Evolutionary conservation across 192 early-diverging fungal species (phyloP), one percentile per base, ranked within the genome.

Genomic region (Anaeromyces robustus): DNA sequence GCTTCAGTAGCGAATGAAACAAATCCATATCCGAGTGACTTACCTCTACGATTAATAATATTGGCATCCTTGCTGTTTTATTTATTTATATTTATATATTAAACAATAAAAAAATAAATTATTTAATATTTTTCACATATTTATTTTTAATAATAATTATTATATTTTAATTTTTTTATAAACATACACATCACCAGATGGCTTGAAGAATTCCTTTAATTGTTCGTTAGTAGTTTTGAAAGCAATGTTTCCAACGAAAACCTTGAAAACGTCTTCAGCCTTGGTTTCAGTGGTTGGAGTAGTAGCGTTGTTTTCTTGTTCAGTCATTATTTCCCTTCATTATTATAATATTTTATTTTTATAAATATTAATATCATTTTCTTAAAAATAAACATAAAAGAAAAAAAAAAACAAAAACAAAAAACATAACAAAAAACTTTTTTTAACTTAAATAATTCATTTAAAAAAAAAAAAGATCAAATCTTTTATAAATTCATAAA

Each of bases 221-320:
- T 92, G 89, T 68, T 88, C 91, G 84, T 96, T 91, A 43, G 89
- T 96, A 80, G 94, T 94, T 84, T 89, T 85, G 89, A 96, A 97
- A 30, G 96, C 86, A 80, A 98, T 88, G 90, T 98, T 98, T 78
- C 97, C 96, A 32, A 96, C 95, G 90, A 97, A 98, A 77, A 96
- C 94, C 91, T 97, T 96, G 88, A 68, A 68, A n/a, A 68, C 52
- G 52, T 26, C 52, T 68, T 68, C 52, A 68, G 26, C 26, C 52
- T 68, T 68, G 19, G 52, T 22, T 87, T 80, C 79, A 79, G 28
- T 80, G 82, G 43, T 79, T 77, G 31, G 77, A 77, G 83, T 29
- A 4, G 22, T 68, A 78, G 43, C 17, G 30, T 77, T 22, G 78
- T 37, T 32, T 81, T 68, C 43, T 29, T 79, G 29, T 77, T 80